Evolutionary conservation across 2,329 filamentous ascomycete genomes (phyloP), one percentile per base, ranked within the genome.

Genomic region (Phaeoacremonium minimum): DNA sequence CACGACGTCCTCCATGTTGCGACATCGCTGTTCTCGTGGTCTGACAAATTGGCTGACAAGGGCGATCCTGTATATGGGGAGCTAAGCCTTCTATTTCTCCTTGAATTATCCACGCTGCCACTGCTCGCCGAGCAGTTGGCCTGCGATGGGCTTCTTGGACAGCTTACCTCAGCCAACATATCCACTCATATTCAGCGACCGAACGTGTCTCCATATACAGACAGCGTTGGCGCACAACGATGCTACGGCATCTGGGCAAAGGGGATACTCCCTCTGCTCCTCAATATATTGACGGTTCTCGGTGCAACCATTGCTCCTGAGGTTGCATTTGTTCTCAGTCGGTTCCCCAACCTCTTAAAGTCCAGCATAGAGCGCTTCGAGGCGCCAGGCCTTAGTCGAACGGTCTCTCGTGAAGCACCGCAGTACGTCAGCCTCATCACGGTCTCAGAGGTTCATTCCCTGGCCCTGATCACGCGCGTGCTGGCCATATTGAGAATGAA

Each of bases 11-110:
- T 87, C 31, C 85, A 91, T 50, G 85, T 89, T 42, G 90, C 89
- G 1, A 82, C 84, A 6, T 88, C 86, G 20, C 73, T 98, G 5
- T 97, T 91, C 61, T 95, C 89, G 0, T 98, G 93, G 93, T 80
- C 91, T 4, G 89, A 97, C 58, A 80, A 83, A 46, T 73, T 97
- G 16, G 77, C 84, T 1, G 74, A 84, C 22, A 76, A 84, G 38
- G 80, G 82, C 18, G 91, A 97, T 54, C 91, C 93, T 0, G 71
- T 97, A 18, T 97, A 96, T 58, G 93, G 90, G 45, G 90, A 96
- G 55, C 76, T 96, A n/a, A 87, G 86, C 50, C 75, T 95, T 28
- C 73, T 90, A 17, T 94, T 97, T 60, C 73, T 98, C 12, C 78
- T 95, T 15, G 87, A 95, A 47, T 74, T 98, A 11, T 95, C 90